Evolutionary conservation across 192 early-diverging fungal species (phyloP).

Genomic region (Coemansia sp.): DNA sequence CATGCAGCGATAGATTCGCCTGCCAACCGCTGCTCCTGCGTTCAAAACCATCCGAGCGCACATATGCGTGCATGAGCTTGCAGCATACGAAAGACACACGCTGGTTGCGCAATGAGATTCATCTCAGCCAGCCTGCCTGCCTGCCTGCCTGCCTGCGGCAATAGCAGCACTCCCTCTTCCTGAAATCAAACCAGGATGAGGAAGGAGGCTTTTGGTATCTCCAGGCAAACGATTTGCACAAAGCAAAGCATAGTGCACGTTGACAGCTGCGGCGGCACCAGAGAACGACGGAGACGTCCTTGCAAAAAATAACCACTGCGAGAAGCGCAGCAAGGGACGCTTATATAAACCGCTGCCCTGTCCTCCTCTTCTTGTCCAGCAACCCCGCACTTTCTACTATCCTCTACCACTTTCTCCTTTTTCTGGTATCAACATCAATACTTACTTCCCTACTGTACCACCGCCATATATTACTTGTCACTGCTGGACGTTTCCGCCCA

Average conservation of each 20-base stretch:
- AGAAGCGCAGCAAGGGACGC: background rate
- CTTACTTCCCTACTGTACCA: conserved; percentile 1
- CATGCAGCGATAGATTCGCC: conserved; percentile 16
- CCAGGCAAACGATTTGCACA: conserved; percentile 3
- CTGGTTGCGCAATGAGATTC: conserved; percentile 23
- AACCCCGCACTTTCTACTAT: conserved; percentile 3
- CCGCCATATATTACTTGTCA: background rate
- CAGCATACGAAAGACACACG: conserved; percentile 23
- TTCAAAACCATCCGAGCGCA: background rate
- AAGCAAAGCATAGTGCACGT: background rate
- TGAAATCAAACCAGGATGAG: background rate
- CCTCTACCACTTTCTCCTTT: conserved; percentile 1
- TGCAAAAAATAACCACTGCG: background rate
- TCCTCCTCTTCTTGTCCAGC: background rate
- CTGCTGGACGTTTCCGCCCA: background rate
- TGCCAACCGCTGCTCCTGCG: background rate
- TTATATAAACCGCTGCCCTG: background rate
- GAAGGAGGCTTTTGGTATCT: background rate
- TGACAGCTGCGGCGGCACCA: background rate
- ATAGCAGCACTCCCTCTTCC: background rate
- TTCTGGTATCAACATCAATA: conserved; percentile 4
- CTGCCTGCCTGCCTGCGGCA: conserved; percentile 6
- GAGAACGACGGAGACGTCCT: background rate
- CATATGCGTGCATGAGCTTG: conserved; percentile 17
- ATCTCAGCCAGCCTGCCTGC: conserved; percentile 25